Evolutionary conservation across 495 filamentous ascomycete genomes (phyloP).

Genomic region (Halenospora varia): DNA sequence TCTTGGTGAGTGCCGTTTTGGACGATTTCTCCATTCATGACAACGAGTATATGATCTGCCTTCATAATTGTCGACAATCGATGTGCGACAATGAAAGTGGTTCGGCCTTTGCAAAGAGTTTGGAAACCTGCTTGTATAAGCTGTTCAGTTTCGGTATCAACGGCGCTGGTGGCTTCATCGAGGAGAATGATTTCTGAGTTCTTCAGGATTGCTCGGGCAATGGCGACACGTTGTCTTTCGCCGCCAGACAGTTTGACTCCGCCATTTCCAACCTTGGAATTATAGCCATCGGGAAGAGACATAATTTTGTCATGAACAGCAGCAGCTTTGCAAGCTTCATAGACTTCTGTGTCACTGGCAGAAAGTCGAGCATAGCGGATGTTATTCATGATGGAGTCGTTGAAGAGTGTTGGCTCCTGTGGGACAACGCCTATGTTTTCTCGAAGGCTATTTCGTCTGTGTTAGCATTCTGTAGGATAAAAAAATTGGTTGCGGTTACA

Average conservation of each 20-base stretch:
- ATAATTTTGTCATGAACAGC: constrained; percentile 66
- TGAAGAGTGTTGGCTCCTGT: constrained; percentile 65
- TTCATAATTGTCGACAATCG: constrained; percentile 69
- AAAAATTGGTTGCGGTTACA: constrained; percentile 28
- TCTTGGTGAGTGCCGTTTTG: constrained; percentile 63
- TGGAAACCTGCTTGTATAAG: constrained; percentile 66
- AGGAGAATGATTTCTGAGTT: constrained; percentile 50
- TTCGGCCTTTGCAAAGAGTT: constrained; percentile 50
- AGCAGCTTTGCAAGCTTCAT: constrained; percentile 66
- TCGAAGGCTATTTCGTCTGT: constrained; percentile 46
- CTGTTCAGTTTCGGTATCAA: constrained; percentile 62
- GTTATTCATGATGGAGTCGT: constrained; percentile 71
- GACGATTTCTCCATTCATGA: constrained; percentile 58
- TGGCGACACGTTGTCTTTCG: constrained; percentile 71
- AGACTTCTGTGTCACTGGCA: constrained; percentile 60
- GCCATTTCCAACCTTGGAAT: constrained; percentile 38
- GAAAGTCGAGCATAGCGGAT: constrained; percentile 62
- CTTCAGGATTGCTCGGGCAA: constrained; percentile 66
- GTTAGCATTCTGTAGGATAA: constrained; percentile 11
- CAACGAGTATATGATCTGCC: constrained; percentile 63
- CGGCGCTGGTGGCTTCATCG: constrained; percentile 54
- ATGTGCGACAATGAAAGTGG: constrained; percentile 64
- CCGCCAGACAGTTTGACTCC: constrained; percentile 66
- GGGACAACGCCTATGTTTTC: constrained; percentile 69
- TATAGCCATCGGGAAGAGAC: constrained; percentile 54